These are phyloP conservation scores for Musa itinerans DNA, from an alignment of 176 grass and related monocot species.

Conservation along the genomic window DNA sequence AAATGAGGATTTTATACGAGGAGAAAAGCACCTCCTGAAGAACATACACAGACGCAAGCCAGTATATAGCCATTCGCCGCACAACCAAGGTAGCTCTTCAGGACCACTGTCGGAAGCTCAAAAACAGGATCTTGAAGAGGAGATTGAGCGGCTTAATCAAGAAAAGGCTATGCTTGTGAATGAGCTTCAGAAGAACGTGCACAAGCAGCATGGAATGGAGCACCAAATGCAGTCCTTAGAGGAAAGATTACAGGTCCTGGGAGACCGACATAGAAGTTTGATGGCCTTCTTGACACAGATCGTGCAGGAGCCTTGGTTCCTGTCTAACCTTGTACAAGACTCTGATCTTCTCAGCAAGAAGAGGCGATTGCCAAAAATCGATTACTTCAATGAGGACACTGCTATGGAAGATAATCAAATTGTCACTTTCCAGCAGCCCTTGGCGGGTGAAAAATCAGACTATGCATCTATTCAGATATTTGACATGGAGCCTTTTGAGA, in stretches of 20 bases:
- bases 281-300: conserved; percentile 32
- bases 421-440: conserved; percentile 20
- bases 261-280: conserved; percentile 38
- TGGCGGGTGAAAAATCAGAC: conserved; percentile 5
- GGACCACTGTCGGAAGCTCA: conserved; percentile 50
- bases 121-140: conserved; percentile 63
- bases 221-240: conserved; percentile 68
- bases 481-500: conserved; percentile 62
- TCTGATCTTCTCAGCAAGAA: conserved; percentile 50
- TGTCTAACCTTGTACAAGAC: conserved; percentile 1
- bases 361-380: conserved; percentile 45
- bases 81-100: conserved; percentile 21
- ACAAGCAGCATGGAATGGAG: conserved; percentile 38
- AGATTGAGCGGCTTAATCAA: conserved; percentile 61
- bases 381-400: conserved; percentile 20
- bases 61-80: conserved; percentile 82
- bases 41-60: conserved; percentile 93
- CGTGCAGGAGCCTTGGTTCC: conserved; percentile 22
- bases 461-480: conserved; percentile 12
- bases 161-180: conserved; percentile 40
- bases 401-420: conserved; percentile 12
- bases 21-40: conserved; percentile 46
- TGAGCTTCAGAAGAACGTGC: conserved; percentile 50
- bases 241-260: conserved; percentile 38
- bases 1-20: conserved; percentile 75